phyloP scores from a whole-genome alignment of 805 yeast species.

The Komagataella ulmi region DNA sequence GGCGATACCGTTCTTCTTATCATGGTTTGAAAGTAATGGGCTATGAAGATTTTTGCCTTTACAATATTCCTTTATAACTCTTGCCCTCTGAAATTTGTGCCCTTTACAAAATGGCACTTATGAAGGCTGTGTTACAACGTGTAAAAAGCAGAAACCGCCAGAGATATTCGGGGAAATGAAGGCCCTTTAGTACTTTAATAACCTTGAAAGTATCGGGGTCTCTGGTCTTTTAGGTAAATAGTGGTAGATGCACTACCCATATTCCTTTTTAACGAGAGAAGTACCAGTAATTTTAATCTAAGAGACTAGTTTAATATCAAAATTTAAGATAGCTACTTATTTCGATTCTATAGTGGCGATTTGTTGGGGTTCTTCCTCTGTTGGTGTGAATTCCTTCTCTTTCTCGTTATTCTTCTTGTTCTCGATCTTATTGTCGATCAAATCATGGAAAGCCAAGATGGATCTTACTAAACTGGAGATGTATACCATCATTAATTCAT shows the following conservation, averaged over 20 bases:
- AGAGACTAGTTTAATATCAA: not conserved
- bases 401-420: constrained; percentile 33
- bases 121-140: not conserved
- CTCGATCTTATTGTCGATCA: constrained; percentile 90
- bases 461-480: constrained; percentile 84
- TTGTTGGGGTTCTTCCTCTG: not conserved
- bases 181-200: not conserved
- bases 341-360: constrained; percentile 1
- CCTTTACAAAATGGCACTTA: not conserved
- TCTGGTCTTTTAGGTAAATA: not conserved
- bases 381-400: constrained; percentile 1
- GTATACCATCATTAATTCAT: constrained; percentile 89
- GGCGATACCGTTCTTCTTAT: constrained; percentile 3
- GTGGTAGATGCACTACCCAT: not conserved
- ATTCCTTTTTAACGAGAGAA: not conserved
- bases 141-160: not conserved
- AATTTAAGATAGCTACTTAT: not conserved
- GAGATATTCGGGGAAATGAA: not conserved
- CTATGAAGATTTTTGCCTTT: not conserved
- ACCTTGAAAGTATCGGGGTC: not conserved
- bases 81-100: not conserved
- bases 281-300: not conserved
- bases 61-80: not conserved
- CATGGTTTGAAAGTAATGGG: not conserved
- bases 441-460: constrained; percentile 90